Base-by-base conservation (phyloP, 2,329 filamentous ascomycete species). In the Ascochyta viciae-villosae region DNA sequence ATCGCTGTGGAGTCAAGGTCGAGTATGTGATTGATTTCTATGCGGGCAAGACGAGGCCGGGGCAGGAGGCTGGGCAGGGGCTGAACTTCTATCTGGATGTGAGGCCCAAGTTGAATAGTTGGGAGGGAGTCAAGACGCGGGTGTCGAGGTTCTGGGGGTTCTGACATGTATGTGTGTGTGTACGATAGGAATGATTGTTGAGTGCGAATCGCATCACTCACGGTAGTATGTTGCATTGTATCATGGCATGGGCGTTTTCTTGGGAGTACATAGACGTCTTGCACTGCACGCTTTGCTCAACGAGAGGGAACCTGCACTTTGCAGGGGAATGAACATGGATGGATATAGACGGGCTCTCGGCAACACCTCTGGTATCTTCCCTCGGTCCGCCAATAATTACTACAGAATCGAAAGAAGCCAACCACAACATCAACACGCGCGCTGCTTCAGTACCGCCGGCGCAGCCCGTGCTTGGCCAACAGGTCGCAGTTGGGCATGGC, bases 1-100 rank as follows among this genome's bases (percentile, higher is more conserved):
- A 99, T 77, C 84, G 95, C 47, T 98, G 95, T 73, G 94, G 90
- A 27, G 89, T 82, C 19, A 86, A 86, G 69, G 80, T 99, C 44
- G 95, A 98, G 68, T 99, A 99, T 74, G 89, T 99, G 35, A 99
- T 99, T 75, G 95, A 99, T 77, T 99, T 99, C 69, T 99, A 99
- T 73, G 87, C 92, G 5, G 95, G 95, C 0, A 86, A 82, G 65
- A 74, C 81, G 27, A 74, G 76, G 50, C 75, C 71, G 46, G 76
- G 72, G 54, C 74, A 60, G 68, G 63, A 54, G 26, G 15, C 47
- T 6, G 76, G 73, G 52, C 78, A 78, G 53, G 82, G 80, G 40
- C 68, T 88, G 63, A 88, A 82, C 63, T 89, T 89, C 64, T 88
- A 85, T 68, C 70, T 89, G 47, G 86, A 89, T 70, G 86, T 88